Evolutionary conservation across 2,329 filamentous ascomycete species (phyloP), one percentile per base, ranked within the genome.

Genomic region (Taxawa tesnikishii): DNA sequence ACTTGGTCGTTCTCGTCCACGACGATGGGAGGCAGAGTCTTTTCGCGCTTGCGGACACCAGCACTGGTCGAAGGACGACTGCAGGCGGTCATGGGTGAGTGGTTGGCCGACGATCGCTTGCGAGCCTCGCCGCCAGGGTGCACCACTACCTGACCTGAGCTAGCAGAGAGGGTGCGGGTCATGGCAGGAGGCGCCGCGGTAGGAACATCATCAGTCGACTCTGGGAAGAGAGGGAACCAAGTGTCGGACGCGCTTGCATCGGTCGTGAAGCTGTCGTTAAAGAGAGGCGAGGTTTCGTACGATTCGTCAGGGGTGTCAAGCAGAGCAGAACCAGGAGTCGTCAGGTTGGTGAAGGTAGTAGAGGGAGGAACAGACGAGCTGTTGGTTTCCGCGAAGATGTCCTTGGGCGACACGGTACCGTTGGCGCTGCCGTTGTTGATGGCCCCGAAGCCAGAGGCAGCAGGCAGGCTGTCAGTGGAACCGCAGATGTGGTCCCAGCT

Each of bases 361-460:
- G 85, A 93, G 50, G 83, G 83, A 17, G 85, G 85, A 23, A 83
- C 75, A 40, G 83, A 92, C 35, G 70, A 66, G 48, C 80, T 74
- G 47, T 81, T 73, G 37, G 70, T 65, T 48, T 82, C 74, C 44
- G 75, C 72, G 46, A 87, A 65, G 43, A 93, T 66, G 49, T 94
- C 84, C 56, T 82, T 78, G 13, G 85, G 85, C 39, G 85, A 94
- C 40, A 94, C 72, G 26, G 85, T 94, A 41, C 56, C 55, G 39
- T 54, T 53, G 43, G 44, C 41, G n/a, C 43, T 39, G 37, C 28
- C 33, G 46, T 58, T 48, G 48, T 66, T 67, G 53, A 65, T 55
- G 25, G 60, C 47, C 36, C 59, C 60, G 50, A 67, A 64, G 36
- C 42, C 52, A 40, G 7, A 42, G 42, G 38, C 45, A 43, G 38